Evolutionary conservation across 2,329 filamentous ascomycete species (phyloP), one percentile per base, ranked within the genome.

Genomic region (Allantophomopsis cytisporea): DNA sequence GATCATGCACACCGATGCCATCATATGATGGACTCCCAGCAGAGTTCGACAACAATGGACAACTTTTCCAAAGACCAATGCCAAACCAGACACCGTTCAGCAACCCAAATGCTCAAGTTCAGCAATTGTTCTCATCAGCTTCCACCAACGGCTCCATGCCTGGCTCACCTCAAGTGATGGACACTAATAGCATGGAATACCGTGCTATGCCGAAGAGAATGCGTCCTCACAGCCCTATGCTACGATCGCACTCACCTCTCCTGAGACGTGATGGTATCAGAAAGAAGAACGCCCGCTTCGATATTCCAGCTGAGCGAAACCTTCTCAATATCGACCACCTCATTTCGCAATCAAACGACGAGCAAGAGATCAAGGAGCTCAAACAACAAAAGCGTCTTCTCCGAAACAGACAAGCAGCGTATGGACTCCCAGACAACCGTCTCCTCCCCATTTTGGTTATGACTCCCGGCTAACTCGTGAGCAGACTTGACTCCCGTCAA

Each of bases 251-350:
- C 64, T 86, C 87, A 45, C 80, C 88, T 41, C 67, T 84, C 59
- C 71, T 53, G 11, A 49, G 55, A 40, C 48, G 55, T 39, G 54
- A 58, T 39, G 54, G 91, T 45, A 93, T 96, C 60, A 77, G 91
- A 54, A 98, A 98, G 78, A 96, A 96, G 81, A 98, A 96, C 56
- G 87, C 88, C 48, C 83, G 89, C 50, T 95, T 96, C 61, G 89
- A 96, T 55, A 98, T 98, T 50, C 91, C 91, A 8, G 79, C 84
- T 35, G 91, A 95, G 64, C 77, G 88, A 45, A 96, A 88, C 54
- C 74, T 98, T 50, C 80, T 75, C 68, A 96, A 93, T 64, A 96
- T 98, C 62, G 91, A 98, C 60, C 73, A 85, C 45, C 71, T 96
- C 55, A 96, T 98, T 60, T 72, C 80, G 39, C 79, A 85, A 61